These are phyloP conservation scores for Termitomyces sp. DNA, from an alignment of 768 basidiomycete genomes.

Conservation along the genomic window DNA sequence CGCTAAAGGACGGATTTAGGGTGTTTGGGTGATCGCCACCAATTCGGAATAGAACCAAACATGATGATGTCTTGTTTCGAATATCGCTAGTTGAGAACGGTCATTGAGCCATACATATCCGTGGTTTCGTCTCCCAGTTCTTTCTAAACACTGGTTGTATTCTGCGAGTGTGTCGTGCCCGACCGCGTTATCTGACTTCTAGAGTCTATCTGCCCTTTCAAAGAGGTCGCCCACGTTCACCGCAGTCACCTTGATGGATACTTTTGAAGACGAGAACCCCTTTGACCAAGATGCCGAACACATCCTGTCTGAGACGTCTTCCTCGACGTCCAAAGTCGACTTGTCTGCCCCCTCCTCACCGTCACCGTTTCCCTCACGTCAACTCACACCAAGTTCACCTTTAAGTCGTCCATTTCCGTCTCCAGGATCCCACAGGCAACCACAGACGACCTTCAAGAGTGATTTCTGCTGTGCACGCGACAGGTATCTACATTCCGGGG, in stretches of 20 bases:
- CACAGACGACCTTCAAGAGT: conserved; percentile 57
- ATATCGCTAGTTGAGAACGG: not conserved
- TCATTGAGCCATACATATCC: conserved; percentile 2
- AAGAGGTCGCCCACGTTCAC: conserved; percentile 6
- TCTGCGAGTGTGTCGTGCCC: not conserved
- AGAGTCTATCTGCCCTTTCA: not conserved
- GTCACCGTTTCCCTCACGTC: conserved; percentile 36
- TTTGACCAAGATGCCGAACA: conserved; percentile 52
- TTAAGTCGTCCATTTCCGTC: conserved; percentile 53
- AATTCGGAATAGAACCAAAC: conserved; percentile 41
- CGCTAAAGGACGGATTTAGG: conserved; percentile 46
- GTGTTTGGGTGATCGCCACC: conserved; percentile 55
- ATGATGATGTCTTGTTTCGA: conserved; percentile 22
- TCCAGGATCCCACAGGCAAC: conserved; percentile 51
- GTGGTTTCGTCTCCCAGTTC: not conserved
- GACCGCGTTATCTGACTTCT: not conserved
- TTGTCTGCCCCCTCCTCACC: conserved; percentile 65
- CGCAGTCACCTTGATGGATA: conserved; percentile 32
- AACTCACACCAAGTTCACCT: conserved; percentile 49
- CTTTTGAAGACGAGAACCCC: conserved; percentile 67
- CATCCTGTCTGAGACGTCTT: conserved; percentile 45
- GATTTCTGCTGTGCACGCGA: conserved; percentile 81
- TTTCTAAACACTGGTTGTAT: not conserved
- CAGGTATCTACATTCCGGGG: conserved; percentile 75
- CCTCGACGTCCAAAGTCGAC: conserved; percentile 53